Conservation (phyloP, 768 basidiomycete genomes). For the Mycena latifolia region DNA sequence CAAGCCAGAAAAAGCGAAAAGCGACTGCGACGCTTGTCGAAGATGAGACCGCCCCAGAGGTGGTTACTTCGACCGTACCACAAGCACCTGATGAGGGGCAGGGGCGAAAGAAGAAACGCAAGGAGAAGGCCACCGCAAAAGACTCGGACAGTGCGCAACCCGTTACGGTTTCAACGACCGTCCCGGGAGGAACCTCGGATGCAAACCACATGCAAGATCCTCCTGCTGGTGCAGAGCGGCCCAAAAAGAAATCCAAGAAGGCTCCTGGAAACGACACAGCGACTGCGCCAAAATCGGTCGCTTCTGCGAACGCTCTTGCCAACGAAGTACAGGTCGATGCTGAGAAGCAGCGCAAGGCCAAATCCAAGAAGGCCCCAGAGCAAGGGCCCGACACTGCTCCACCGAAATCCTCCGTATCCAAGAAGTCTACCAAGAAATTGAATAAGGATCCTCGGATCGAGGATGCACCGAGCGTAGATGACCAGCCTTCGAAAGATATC, state of each 20-base stretch:
- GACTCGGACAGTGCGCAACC: not conserved
- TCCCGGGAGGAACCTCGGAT: constrained; percentile 23
- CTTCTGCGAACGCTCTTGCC: not conserved
- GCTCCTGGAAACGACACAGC: constrained; percentile 1
- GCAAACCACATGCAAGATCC: not conserved
- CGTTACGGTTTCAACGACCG: not conserved
- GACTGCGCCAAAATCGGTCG: not conserved
- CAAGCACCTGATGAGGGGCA: constrained; percentile 4
- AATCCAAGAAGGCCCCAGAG: constrained; percentile 27
- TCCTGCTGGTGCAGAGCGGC: constrained; percentile 3
- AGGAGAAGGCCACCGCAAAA: constrained; percentile 3
- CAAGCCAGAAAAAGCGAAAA: constrained; percentile 14
- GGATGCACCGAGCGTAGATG: not conserved
- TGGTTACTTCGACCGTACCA: not conserved
- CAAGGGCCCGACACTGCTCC: not conserved
- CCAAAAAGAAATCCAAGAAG: constrained; percentile 32
- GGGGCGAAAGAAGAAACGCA: constrained; percentile 40
- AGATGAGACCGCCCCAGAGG: not conserved
- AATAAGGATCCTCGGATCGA: constrained; percentile 21
- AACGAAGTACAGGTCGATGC: not conserved
- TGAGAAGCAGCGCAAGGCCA: constrained; percentile 19
- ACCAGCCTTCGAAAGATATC: constrained; percentile 3
- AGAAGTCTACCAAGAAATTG: constrained; percentile 30
- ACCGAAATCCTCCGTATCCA: constrained; percentile 6
- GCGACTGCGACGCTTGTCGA: not conserved